Evolutionary conservation across 2,329 filamentous ascomycete genomes (phyloP).

Genomic region (Fusarium sp.): DNA sequence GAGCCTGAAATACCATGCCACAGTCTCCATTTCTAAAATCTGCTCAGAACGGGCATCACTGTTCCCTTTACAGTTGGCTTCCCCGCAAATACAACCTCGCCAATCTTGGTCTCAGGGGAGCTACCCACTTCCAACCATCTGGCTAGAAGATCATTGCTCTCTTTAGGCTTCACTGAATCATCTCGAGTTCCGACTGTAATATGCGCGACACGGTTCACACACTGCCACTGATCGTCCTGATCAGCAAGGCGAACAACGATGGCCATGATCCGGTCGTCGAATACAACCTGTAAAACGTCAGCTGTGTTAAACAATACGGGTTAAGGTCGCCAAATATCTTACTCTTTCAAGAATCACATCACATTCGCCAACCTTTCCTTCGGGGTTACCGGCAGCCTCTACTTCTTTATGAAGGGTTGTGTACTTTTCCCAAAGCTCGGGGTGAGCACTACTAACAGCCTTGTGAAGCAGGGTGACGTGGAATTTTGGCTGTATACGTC

Average conservation of each 20-base stretch:
- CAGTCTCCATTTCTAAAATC: conserved; percentile 46
- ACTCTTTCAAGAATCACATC: conserved; percentile 72
- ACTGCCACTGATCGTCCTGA: conserved; percentile 69
- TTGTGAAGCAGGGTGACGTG: conserved; percentile 95
- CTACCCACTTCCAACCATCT: conserved; percentile 74
- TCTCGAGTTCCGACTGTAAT: conserved; percentile 88
- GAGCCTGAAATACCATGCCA: background rate
- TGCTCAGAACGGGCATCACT: conserved; percentile 62
- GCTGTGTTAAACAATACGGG: background rate
- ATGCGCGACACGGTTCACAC: conserved; percentile 82
- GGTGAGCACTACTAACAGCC: conserved; percentile 67
- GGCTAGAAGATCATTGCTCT: conserved; percentile 87
- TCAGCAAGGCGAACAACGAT: conserved; percentile 82
- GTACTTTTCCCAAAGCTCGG: conserved; percentile 82
- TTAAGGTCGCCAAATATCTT: conserved; percentile 36
- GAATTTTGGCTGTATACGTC: conserved; percentile 85
- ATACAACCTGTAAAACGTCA: conserved; percentile 70
- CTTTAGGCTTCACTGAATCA: conserved; percentile 83
- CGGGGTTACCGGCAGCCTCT: conserved; percentile 48
- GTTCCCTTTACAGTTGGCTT: conserved; percentile 60
- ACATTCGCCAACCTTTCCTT: conserved; percentile 67
- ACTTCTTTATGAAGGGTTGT: conserved; percentile 64
- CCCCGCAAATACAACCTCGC: conserved; percentile 62
- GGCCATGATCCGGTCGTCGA: conserved; percentile 88
- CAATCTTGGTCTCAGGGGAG: conserved; percentile 56